Conservation (phyloP, 2,329 filamentous ascomycete genomes). For the Didymellaceae sp. region DNA sequence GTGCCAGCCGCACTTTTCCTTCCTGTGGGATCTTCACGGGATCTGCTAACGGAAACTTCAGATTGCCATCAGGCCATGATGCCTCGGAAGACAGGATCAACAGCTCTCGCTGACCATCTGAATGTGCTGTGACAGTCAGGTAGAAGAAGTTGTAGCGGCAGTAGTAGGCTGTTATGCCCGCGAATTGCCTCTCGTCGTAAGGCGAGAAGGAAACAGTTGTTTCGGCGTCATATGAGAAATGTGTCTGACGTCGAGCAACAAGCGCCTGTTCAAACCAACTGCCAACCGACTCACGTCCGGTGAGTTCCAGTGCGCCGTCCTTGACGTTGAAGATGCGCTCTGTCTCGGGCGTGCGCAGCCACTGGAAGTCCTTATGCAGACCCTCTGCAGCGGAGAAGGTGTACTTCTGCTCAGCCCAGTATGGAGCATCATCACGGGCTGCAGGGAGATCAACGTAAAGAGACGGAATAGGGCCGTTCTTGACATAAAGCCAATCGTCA, state of each 20-base stretch:
- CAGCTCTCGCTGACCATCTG: constrained; percentile 64
- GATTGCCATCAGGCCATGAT: constrained; percentile 61
- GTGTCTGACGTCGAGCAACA: constrained; percentile 61
- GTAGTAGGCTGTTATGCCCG: constrained; percentile 68
- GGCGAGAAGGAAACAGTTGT: constrained; percentile 62
- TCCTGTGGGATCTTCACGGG: constrained; percentile 60
- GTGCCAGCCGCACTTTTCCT: constrained; percentile 61
- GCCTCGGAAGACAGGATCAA: constrained; percentile 64
- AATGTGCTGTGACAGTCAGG: constrained; percentile 63
- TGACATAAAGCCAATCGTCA: constrained; percentile 69
- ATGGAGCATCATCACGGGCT: constrained; percentile 35
- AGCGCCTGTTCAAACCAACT: constrained; percentile 60
- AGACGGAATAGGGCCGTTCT: constrained; percentile 58
- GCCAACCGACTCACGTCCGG: constrained; percentile 59
- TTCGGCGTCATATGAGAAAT: constrained; percentile 68
- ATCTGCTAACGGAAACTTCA: constrained; percentile 52
- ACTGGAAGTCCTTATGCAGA: constrained; percentile 62
- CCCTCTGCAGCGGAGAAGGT: constrained; percentile 54
- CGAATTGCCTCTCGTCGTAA: constrained; percentile 65
- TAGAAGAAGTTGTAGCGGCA: constrained; percentile 71
- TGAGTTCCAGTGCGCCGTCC: constrained; percentile 58
- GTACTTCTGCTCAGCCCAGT: constrained; percentile 54
- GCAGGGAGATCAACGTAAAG: constrained; percentile 48
- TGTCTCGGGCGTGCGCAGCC: constrained; percentile 61
- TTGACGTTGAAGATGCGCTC: constrained; percentile 58